Conservation (phyloP, 2,329 filamentous ascomycete species). For the Colletotrichum musae region DNA sequence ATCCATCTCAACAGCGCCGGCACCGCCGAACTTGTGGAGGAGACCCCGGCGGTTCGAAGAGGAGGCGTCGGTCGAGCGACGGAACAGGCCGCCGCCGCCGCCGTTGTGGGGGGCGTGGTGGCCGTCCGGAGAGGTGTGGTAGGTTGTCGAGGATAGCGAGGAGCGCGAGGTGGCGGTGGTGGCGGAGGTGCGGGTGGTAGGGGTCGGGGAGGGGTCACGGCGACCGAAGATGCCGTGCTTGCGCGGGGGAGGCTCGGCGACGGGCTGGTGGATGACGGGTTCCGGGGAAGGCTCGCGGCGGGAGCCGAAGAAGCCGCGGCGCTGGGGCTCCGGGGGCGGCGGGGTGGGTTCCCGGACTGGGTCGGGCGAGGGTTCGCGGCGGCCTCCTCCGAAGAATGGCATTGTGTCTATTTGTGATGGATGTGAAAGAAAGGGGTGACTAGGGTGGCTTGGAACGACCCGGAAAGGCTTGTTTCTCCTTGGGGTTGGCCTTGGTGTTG, state of each 20-base stretch:
- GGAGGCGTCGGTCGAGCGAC: slow-evolving; percentile 47
- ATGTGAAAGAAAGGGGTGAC: neutral
- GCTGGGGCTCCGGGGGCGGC: slow-evolving; percentile 42
- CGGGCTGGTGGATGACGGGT: slow-evolving; percentile 48
- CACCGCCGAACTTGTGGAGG: slow-evolving; percentile 60
- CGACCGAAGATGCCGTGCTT: slow-evolving; percentile 55
- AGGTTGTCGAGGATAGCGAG: slow-evolving; percentile 42
- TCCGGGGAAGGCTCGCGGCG: slow-evolving; percentile 48
- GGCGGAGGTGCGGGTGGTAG: slow-evolving; percentile 45
- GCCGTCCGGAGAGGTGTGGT: slow-evolving; percentile 43
- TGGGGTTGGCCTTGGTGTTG: neutral
- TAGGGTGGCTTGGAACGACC: neutral
- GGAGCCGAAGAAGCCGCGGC: slow-evolving; percentile 43
- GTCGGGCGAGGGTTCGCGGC: slow-evolving; percentile 49
- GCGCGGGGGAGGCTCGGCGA: slow-evolving; percentile 45
- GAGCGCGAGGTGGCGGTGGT: slow-evolving; percentile 43
- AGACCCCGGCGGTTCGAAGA: slow-evolving; percentile 54
- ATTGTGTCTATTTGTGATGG: slow-evolving; percentile 29
- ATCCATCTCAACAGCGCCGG: slow-evolving; percentile 64
- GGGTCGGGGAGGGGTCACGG: slow-evolving; percentile 45
- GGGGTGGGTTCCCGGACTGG: slow-evolving; percentile 49
- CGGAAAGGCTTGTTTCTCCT: slow-evolving; percentile 27
- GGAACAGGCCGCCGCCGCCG: slow-evolving; percentile 46
- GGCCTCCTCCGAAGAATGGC: slow-evolving; percentile 47
- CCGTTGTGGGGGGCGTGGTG: slow-evolving; percentile 27